Evolutionary conservation across 139 green algal genomes (phyloP).

Genomic region (Deuterostichococcus epilithicus): DNA sequence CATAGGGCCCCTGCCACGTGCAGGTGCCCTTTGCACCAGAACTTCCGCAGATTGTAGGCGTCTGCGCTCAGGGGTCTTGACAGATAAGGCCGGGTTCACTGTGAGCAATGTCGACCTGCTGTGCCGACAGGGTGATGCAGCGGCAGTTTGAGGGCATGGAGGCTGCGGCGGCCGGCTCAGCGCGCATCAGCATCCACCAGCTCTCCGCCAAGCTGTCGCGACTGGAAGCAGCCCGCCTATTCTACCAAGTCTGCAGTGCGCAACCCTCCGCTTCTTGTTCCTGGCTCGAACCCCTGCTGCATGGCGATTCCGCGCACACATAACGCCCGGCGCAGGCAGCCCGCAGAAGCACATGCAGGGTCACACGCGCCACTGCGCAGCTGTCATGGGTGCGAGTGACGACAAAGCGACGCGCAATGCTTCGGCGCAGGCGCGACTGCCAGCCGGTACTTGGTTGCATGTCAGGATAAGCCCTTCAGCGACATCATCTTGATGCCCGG

Average conservation of each 20-base stretch:
- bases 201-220: slow-evolving; percentile 13
- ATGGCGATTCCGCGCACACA: too few species aligned
- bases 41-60: not conserved
- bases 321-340: not conserved
- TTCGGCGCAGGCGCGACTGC: not conserved
- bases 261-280: too few species aligned
- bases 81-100: slow-evolving; percentile 1
- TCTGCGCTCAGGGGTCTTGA: slow-evolving; percentile 6
- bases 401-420: not conserved
- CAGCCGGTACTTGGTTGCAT: not conserved
- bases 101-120: not conserved
- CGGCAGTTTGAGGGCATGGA: not conserved
- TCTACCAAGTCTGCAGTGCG: slow-evolving; percentile 28
- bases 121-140: not conserved
- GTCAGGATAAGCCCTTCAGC: not conserved
- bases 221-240: slow-evolving; percentile 27
- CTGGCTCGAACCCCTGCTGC: too few species aligned
- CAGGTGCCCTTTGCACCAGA: not conserved
- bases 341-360: not conserved
- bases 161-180: too few species aligned
- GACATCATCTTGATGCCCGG: not conserved
- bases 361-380: not conserved
- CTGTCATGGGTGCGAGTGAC: not conserved
- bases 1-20: too few species aligned
- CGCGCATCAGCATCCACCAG: not conserved